Evolutionary conservation across 1,284 basidiomycete species (phyloP), one percentile per base, ranked within the genome.

Genomic region (Ganoderma resinaceum): DNA sequence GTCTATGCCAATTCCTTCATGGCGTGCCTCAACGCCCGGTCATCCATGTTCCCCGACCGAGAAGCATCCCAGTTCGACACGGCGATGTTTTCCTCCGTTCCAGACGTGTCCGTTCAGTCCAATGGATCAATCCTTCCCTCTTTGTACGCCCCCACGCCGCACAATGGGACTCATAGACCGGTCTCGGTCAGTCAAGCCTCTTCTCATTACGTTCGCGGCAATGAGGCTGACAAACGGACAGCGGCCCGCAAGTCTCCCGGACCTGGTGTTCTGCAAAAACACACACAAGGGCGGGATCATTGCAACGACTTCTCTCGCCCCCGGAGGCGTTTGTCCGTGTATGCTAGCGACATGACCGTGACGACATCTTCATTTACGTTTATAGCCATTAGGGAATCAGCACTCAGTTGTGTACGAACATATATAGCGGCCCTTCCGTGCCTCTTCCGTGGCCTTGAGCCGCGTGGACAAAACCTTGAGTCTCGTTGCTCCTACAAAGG

Each of bases 1-100:
- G 72, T 73, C 1, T 73, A 73, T 20, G 72, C 70, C 58, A 73
- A 73, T 62, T 72, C 70, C 31, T 70, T 73, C 63, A 65, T 73
- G 63, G 72, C 72, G 29, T 70, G 69, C 31, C 63, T 73, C 26
- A 73, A 73, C 61, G 72, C 70, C 16, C 52, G 72, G 31, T 62
- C 66, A 38, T 38, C 9, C 43, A 63, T 72, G 43, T 66, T 70
- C 53, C 59, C 66, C 8, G 69, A 57, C 2, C 61, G 67, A 2
- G 58, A 62, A 31, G 64, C 33, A 35, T 69, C 72, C 49, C 63
- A 66, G 46, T 53, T 43, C 52, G 70, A 73, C 57, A 69, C 66
- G 5, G 72, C 68, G 7, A 66, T 73, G 9, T 73, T 73, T 55
- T 68, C 72, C 3, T 70, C 72, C 16, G 68, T 69, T 23, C 72